A percentile compares a stretch with the other conserved stretches of the same genome.
These are phyloP conservation scores for Russula griseocarnosa DNA, from an alignment of 768 basidiomycete species.

Conservation along the genomic window DNA sequence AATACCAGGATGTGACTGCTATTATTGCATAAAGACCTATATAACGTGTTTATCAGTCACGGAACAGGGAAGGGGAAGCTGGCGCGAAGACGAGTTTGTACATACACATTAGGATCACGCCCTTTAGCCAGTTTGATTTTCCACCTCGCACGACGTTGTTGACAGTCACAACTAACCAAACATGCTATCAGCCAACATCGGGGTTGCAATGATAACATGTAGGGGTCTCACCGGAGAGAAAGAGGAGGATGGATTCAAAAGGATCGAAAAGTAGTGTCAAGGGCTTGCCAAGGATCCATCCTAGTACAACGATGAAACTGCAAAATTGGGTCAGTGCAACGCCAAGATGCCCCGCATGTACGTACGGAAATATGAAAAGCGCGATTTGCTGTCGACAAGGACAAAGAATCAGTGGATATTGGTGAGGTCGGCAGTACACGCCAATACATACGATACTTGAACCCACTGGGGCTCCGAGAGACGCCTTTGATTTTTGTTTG, in stretches of 20 bases:
- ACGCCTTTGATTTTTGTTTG: conserved; percentile 83
- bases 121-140: conserved; percentile 82
- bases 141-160: conserved; percentile 79
- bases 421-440: conserved; percentile 1
- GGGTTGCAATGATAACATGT: not conserved
- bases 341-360: conserved; percentile 33
- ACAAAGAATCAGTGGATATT: not conserved
- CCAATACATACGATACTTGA: conserved; percentile 62
- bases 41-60: conserved; percentile 14
- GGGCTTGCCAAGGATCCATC: conserved; percentile 79
- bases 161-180: conserved; percentile 71
- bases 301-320: conserved; percentile 70
- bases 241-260: conserved; percentile 38
- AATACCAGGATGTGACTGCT: conserved; percentile 66
- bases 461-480: conserved; percentile 85
- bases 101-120: conserved; percentile 65
- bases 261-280: conserved; percentile 62
- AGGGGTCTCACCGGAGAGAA: conserved; percentile 39
- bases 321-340: conserved; percentile 16
- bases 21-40: conserved; percentile 70
- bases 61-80: not conserved
- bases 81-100: conserved; percentile 17
- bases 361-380: conserved; percentile 79
- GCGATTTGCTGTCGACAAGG: conserved; percentile 61
- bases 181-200: not conserved